Evolutionary conservation across 257 asterid species (phyloP), one percentile per base, ranked within the genome.

Genomic region (Striga asiatica): DNA sequence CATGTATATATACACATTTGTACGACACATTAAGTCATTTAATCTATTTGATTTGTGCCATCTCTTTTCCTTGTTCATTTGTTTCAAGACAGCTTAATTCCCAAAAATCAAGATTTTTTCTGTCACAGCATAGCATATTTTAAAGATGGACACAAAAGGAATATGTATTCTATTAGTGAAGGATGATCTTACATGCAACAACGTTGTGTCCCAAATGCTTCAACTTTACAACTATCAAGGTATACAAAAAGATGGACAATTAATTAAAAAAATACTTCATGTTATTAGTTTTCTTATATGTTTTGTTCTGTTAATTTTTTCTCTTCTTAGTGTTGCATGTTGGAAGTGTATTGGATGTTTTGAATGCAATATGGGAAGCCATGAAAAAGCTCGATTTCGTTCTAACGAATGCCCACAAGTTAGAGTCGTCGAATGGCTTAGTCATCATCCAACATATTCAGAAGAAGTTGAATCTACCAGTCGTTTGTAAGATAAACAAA

Each of bases 331-430:
- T 74, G 28, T 64, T 88, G 74, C 71, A 63, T 42, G 49, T 60
- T 45, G 95, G 95, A 56, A 68, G 60, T 31, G 61, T 57, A 24
- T 35, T 31, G 23, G 77, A 72, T 41, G 80, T 74, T 55, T 10
- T 80, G 28, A 52, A 61, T 17, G 74, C 74, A 24, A 57, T 84
- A 25, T 62, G 74, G 73, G 67, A 66, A 74, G 56, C 56, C 46
- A 84, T 59, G 61, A 71, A 69, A 18, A 34, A 18, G 27, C 63
- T 75, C 6, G 78, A 55, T 27, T 56, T 75, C 51, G 81, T 84
- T 54, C 58, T 84, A 5, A 82, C 92, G 18, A 84, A 84, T 68
- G 64, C 63, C 29, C 76, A 81, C 19, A 70, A 77, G 60, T 58
- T 79, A 31, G 71, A 68, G 37, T 35, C 63, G 37, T 35, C 63